Percentiles rank a stretch among this genome's conserved stretches.
phyloP scores from a whole-genome alignment of 148 eudicot species.

The Vaccinium corymbosum region DNA sequence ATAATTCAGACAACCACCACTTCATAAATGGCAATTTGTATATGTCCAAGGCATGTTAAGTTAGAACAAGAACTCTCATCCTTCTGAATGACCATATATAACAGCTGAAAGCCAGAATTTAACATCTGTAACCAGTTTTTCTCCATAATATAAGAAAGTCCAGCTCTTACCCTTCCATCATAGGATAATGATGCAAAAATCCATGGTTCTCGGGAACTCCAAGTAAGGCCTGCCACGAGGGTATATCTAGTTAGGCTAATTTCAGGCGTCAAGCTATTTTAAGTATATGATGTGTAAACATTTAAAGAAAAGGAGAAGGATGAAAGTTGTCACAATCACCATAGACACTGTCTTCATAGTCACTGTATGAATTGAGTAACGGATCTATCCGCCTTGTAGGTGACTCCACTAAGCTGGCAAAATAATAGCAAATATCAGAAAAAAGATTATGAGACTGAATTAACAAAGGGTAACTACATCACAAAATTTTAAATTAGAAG shows the following conservation, averaged over 20 bases:
- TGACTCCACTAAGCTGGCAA: constrained; percentile 48
- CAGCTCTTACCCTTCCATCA: constrained; percentile 88
- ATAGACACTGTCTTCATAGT: constrained; percentile 97
- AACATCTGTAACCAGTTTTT: neutral
- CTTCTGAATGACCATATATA: neutral
- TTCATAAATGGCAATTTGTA: neutral
- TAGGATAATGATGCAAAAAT: constrained; percentile 92
- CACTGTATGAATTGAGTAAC: constrained; percentile 70
- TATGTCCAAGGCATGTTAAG: neutral
- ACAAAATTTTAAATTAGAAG: constrained; percentile 1
- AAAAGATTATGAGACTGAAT: constrained; percentile 2
- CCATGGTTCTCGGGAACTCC: constrained; percentile 96
- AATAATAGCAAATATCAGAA: constrained; percentile 4
- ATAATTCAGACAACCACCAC: neutral
- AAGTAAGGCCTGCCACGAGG: constrained; percentile 66
- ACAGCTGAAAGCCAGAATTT: neutral
- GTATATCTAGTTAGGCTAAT: constrained; percentile 10
- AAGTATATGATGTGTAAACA: neutral
- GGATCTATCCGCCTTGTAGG: constrained; percentile 38
- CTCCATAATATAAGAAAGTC: neutral
- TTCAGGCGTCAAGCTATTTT: neutral
- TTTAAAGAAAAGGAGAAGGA: neutral
- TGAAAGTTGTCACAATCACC: constrained; percentile 39
- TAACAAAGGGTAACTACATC: neutral
- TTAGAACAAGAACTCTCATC: neutral